Evolutionary conservation across 352 stramenopile genomes (phyloP).

Genomic region (Phytophthora tubulina): DNA sequence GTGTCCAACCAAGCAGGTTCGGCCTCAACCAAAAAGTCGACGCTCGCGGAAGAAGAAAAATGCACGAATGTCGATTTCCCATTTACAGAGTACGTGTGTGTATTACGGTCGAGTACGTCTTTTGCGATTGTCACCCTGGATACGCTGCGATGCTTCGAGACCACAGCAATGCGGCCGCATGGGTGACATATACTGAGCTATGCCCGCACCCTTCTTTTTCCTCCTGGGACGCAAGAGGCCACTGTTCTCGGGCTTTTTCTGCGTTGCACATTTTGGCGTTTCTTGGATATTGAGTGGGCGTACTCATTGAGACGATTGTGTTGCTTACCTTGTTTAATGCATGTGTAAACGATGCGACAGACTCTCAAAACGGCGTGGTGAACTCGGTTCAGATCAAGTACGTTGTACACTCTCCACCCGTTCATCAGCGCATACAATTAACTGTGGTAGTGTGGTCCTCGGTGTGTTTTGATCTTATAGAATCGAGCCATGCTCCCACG

Average conservation of each 20-base stretch:
- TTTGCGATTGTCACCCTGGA: conserved; percentile 55
- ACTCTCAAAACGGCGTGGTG: conserved; percentile 50
- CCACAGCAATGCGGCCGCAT: conserved; percentile 52
- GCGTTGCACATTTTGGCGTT: conserved; percentile 38
- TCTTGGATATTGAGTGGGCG: not conserved
- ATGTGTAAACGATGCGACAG: conserved; percentile 32
- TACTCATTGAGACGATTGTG: not conserved
- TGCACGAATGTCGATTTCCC: conserved; percentile 66
- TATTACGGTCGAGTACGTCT: conserved; percentile 16
- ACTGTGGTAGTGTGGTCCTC: conserved; percentile 2
- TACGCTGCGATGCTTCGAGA: conserved; percentile 63
- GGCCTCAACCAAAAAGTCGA: conserved; percentile 41
- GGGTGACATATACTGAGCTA: conserved; percentile 58
- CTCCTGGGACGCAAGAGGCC: conserved; percentile 42
- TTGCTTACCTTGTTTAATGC: conserved; percentile 17
- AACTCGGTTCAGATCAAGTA: conserved; percentile 68
- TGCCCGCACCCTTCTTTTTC: conserved; percentile 34
- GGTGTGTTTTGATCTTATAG: conserved; percentile 26
- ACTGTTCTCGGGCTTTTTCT: conserved; percentile 30
- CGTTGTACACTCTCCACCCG: conserved; percentile 2
- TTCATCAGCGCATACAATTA: not conserved
- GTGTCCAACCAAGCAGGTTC: conserved; percentile 26
- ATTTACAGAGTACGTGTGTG: conserved; percentile 72
- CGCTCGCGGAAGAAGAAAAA: conserved; percentile 69
- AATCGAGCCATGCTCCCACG: conserved; percentile 90